Base-by-base conservation (phyloP, 2,329 filamentous ascomycete genomes). In the Xylariaceae sp. region DNA sequence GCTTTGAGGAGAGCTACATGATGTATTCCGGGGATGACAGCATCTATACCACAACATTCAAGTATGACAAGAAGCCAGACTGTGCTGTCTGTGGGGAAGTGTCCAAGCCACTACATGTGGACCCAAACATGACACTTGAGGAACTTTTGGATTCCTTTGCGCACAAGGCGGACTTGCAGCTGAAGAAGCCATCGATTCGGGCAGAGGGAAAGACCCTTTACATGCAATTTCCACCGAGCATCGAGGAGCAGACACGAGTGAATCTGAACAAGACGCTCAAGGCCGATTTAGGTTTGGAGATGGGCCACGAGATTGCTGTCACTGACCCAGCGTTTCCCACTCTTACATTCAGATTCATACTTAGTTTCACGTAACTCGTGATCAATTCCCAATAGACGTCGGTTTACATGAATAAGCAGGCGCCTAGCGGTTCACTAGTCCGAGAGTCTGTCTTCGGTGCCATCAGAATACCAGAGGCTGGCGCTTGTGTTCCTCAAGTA, bases 21-120 rank as follows among this genome's bases (percentile, higher is more conserved):
- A 96, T 97, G 89, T 99, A 99, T 71, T 96, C 90, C 12, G 94
- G 95, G 43, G 92, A 97, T 65, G 93, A 96, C 65, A 83, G 88
- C 60, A 88, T 99, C 60, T 99, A 99, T 75, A 99, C 94, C 0
- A 97, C 96, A 71, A 99, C 94, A 0, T 99, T 97, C 69, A 87
- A 91, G 65, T 91, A 96, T 65, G 88, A 97, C 73, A 90, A 89
- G 75, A 97, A 97, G 71, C 81, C 87, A 14, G 94, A 97, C 71
- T 99, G 94, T 60, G 91, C 94, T 2, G 94, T 97, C 6, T 99
- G 94, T 66, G 92, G 93, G 16, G 88, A 90, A 48, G 73, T 90
- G 52, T 85, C 94, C 4, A 87, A 90, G 47, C 86, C 87, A 22
- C 77, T 97, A 13, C 73, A 81, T 2, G 82, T 95, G 19, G 81